Evolutionary conservation across 257 asterid species (phyloP).

Genomic region (Nicotiana obtusifolia): DNA sequence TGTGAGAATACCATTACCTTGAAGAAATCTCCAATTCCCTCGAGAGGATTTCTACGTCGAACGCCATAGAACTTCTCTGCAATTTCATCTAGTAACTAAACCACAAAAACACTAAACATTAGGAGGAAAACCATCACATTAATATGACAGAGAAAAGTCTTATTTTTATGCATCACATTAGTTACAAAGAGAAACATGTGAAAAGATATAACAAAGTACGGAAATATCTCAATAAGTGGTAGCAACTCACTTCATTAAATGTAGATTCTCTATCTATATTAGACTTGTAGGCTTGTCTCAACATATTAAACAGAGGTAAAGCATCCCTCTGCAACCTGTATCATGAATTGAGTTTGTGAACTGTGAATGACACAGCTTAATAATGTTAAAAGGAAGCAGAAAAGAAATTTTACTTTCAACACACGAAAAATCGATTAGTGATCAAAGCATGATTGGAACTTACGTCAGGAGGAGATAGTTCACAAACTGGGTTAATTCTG

Average conservation of each 20-base stretch:
- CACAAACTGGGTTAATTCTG: constrained; percentile 73
- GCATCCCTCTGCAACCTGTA: constrained; percentile 93
- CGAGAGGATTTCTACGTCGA: constrained; percentile 62
- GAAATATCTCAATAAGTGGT: neutral
- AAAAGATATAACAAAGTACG: neutral
- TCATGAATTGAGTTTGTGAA: constrained; percentile 7
- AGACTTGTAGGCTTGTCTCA: constrained; percentile 65
- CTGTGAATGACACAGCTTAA: neutral
- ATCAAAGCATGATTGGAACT: constrained; percentile 16
- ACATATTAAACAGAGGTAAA: constrained; percentile 75
- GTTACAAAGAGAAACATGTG: neutral
- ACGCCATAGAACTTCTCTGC: constrained; percentile 86
- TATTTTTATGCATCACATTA: neutral
- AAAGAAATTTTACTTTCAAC: neutral
- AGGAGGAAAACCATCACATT: neutral
- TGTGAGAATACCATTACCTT: constrained; percentile 8
- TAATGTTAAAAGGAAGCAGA: neutral
- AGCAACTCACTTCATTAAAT: constrained; percentile 52
- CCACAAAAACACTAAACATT: constrained; percentile 10
- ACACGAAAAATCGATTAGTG: neutral
- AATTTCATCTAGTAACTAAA: constrained; percentile 76
- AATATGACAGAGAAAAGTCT: neutral
- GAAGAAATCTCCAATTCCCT: constrained; percentile 82
- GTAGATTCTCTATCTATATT: constrained; percentile 68
- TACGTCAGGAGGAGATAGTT: constrained; percentile 76